Evolutionary conservation across 2,329 filamentous ascomycete genomes (phyloP).

Genomic region (Colletotrichum sp.): DNA sequence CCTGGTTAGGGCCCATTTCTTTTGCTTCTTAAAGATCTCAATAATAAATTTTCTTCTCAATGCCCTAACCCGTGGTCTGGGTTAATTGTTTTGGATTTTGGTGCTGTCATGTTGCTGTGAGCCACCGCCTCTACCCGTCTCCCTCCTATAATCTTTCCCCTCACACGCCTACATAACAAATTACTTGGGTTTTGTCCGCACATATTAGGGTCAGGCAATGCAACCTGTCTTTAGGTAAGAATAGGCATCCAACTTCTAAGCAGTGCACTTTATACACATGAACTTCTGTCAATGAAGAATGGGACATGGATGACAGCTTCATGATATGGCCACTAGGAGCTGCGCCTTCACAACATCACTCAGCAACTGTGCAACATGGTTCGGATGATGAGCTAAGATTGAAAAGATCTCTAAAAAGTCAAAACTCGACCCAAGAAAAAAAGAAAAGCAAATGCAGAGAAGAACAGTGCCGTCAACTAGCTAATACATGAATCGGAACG

Average conservation of each 20-base stretch:
- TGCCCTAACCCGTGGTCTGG: no score
- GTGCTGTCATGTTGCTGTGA: no score
- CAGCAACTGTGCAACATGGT: not conserved
- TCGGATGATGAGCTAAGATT: not conserved
- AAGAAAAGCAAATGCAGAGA: not conserved
- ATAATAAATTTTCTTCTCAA: not conserved
- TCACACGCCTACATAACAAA: no score
- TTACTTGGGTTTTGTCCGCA: no score
- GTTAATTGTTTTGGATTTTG: no score
- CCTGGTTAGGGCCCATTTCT: not conserved
- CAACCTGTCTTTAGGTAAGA: no score
- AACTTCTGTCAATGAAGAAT: accelerated
- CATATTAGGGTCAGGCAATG: accelerated
- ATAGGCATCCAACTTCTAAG: not conserved
- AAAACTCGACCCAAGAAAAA: not conserved
- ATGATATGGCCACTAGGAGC: not conserved
- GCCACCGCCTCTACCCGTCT: no score
- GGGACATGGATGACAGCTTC: accelerated
- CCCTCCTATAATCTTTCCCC: no score
- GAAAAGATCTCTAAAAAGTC: not conserved
- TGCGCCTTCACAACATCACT: not conserved
- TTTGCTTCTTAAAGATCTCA: not conserved
- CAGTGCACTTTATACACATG: not conserved
- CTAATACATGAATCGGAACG: not conserved
- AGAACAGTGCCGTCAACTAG: not conserved